Evolutionary conservation across 106 monocot species (phyloP), one percentile per base, ranked within the genome.

Genomic region (Phalaenopsis equestris): DNA sequence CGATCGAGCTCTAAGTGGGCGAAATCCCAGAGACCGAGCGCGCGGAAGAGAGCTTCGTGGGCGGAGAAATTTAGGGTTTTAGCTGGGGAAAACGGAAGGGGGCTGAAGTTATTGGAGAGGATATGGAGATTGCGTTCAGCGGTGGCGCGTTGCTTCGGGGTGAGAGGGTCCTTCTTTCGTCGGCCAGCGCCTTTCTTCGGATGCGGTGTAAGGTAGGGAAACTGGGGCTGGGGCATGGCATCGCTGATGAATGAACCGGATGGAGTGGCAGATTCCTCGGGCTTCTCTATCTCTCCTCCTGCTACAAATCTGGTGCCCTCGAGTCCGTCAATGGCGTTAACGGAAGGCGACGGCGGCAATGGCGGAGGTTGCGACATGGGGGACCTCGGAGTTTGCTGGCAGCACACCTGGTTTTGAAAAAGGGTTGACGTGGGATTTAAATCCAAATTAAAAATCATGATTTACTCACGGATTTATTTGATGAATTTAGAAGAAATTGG

Each of bases 11-110:
- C 75, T 42, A 87, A 78, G 76, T 83, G 83, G 7, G 77, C 86
- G 75, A 95, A 95, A 72, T 86, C 89, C 87, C 89, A 89, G 8
- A 95, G 84, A 10, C 87, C 89, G 4, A 95, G 89, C 75, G 86
- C 61, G 52, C 86, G 90, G 85, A 95, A 86, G 12, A 87, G 83
- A 4, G 67, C n/a, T 79, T 93, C 95, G 76, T 88, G 84, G 8
- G 19, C 30, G 38, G 70, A 36, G 16, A 88, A 77, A 79, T 85
- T 83, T 41, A 83, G 18, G 55, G 72, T 39, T 55, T 80, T 75
- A 0, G 10, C 15, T 8, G 82, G 81, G 6, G 64, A 47, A 58
- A 88, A 83, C 42, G 82, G 79, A 5, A 86, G 17, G 21, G 90
- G 89, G 52, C 73, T 77, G 72, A 90, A 82, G 18, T 75, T 83